These are phyloP conservation scores for Skeletonema costatum DNA, from an alignment of 108 stramenopile genomes.

Conservation along the genomic window DNA sequence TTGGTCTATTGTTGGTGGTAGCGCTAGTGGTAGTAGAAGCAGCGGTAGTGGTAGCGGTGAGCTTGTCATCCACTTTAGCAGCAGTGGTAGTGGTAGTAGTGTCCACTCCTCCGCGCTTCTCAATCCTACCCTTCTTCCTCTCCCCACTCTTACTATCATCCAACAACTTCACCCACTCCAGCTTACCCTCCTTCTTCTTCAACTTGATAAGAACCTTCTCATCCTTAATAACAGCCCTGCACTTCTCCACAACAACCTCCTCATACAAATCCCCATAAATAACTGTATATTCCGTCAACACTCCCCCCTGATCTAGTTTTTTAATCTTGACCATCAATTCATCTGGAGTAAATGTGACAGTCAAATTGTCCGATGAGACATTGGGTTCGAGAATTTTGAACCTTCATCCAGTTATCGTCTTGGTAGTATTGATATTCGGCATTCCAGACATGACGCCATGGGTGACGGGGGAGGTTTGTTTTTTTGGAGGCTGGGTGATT, in stretches of 20 bases:
- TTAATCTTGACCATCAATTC: conserved; percentile 63
- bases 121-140: conserved; percentile 28
- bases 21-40: neutral
- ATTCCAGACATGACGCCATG: conserved; percentile 32
- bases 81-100: too few species aligned
- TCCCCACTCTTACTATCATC: conserved; percentile 44
- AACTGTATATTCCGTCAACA: conserved; percentile 59
- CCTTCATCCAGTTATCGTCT: conserved; percentile 77
- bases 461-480: conserved; percentile 5
- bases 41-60: neutral
- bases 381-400: conserved; percentile 84
- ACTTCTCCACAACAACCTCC: conserved; percentile 61
- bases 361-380: conserved; percentile 57
- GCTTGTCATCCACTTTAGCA: neutral
- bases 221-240: conserved; percentile 65
- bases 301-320: conserved; percentile 35
- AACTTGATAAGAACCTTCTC: conserved; percentile 87
- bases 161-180: conserved; percentile 83
- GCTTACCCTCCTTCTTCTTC: conserved; percentile 59
- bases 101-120: conserved; percentile 1
- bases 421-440: conserved; percentile 96
- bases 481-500: conserved; percentile 8
- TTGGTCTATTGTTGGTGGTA: conserved; percentile 3
- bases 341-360: conserved; percentile 64
- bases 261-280: conserved; percentile 82